Percentiles rank a stretch among this genome's conserved stretches.
phyloP scores from a whole-genome alignment of 2,329 filamentous ascomycete genomes.

The Aspergillus ochraceoroseus region DNA sequence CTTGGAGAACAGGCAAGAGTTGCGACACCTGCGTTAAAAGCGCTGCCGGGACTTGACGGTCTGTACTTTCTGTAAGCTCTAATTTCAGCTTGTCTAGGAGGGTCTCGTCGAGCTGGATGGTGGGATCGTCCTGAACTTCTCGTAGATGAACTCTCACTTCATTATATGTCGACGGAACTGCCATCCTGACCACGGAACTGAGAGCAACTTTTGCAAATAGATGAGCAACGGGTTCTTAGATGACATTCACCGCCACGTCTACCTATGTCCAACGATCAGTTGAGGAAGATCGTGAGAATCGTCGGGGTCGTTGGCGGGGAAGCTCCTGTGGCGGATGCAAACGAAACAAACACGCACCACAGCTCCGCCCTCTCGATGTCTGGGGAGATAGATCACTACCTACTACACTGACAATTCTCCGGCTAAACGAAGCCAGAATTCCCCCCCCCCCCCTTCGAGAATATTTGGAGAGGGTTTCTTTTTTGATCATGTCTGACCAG shows the following conservation, averaged over 20 bases:
- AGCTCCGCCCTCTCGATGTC: slow-evolving; percentile 15
- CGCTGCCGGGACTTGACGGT: slow-evolving; percentile 35
- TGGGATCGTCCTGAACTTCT: slow-evolving; percentile 43
- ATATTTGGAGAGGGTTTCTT: neutral
- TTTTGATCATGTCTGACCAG: slow-evolving; percentile 47
- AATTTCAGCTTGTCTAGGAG: slow-evolving; percentile 51
- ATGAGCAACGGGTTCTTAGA: no score
- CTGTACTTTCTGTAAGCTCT: slow-evolving; percentile 38
- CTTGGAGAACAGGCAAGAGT: slow-evolving; percentile 51
- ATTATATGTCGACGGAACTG: slow-evolving; percentile 34
- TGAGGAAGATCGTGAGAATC: neutral
- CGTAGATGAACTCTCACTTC: slow-evolving; percentile 43
- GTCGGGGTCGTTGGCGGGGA: slow-evolving; percentile 19
- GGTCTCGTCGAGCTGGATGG: slow-evolving; percentile 44
- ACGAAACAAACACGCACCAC: slow-evolving; percentile 33
- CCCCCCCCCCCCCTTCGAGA: neutral
- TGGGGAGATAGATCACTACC: slow-evolving; percentile 5
- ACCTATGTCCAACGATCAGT: neutral
- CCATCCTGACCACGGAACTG: slow-evolving; percentile 25
- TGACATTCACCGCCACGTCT: no score
- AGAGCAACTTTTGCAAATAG: neutral
- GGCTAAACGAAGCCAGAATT: neutral
- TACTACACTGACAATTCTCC: neutral
- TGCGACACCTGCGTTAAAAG: slow-evolving; percentile 47
- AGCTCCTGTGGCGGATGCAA: slow-evolving; percentile 26